These are phyloP conservation scores for Talaromyces sp. DNA, from an alignment of 2,329 filamentous ascomycete genomes.

Conservation along the genomic window DNA sequence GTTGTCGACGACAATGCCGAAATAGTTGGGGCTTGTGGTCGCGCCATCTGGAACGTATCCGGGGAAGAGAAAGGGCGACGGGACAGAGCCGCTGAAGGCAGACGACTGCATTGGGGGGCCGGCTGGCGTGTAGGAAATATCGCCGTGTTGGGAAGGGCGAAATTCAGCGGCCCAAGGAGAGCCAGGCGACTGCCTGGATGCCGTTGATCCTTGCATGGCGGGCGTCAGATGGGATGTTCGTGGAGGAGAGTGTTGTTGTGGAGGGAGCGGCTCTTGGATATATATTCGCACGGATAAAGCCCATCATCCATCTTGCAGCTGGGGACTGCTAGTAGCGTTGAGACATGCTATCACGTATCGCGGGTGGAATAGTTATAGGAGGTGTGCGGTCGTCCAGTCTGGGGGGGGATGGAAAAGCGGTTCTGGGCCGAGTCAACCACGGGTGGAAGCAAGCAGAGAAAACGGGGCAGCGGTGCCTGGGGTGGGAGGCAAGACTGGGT, in stretches of 20 bases:
- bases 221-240: background rate
- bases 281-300: background rate
- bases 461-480: background rate
- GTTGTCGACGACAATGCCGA: slow-evolving; percentile 65
- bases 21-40: slow-evolving; percentile 73
- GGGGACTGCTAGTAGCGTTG: background rate
- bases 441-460: background rate
- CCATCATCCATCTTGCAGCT: background rate
- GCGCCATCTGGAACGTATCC: slow-evolving; percentile 41
- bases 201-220: slow-evolving; percentile 22
- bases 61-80: slow-evolving; percentile 48
- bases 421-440: background rate
- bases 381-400: background rate
- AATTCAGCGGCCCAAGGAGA: slow-evolving; percentile 14
- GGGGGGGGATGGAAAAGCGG: too few relatives aligned
- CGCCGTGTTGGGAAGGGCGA: slow-evolving; percentile 15
- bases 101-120: slow-evolving; percentile 47
- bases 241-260: background rate
- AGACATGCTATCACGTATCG: background rate
- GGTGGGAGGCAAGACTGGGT: too few relatives aligned
- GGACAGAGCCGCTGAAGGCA: slow-evolving; percentile 52
- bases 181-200: slow-evolving; percentile 18
- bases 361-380: background rate
- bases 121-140: slow-evolving; percentile 43
- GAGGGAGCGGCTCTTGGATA: background rate